Evolutionary conservation across 345 rosid species (phyloP).

Genomic region (Sisymbrium altissimum): DNA sequence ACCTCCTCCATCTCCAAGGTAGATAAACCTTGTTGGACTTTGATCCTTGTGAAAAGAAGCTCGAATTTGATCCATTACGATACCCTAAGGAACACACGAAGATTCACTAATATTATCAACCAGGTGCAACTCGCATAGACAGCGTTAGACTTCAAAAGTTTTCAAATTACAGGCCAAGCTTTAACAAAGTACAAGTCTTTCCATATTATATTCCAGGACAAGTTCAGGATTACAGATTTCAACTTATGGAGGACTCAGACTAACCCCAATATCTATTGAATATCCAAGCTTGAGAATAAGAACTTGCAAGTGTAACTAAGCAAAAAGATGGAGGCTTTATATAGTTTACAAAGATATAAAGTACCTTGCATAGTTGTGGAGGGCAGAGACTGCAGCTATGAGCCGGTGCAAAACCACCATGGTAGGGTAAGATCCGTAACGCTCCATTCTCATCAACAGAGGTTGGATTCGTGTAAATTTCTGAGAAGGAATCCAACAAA

Average conservation of each 20-base stretch:
- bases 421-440: slow-evolving; percentile 62
- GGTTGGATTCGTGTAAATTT: slow-evolving; percentile 56
- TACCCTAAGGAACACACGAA: slow-evolving; percentile 41
- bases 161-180: neutral
- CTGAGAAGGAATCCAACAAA: slow-evolving; percentile 61
- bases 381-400: slow-evolving; percentile 67
- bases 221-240: neutral
- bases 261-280: neutral
- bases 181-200: neutral
- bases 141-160: neutral
- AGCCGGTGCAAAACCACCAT: slow-evolving; percentile 30
- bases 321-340: neutral
- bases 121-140: neutral
- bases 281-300: neutral
- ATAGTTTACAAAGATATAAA: neutral
- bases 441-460: slow-evolving; percentile 50
- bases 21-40: slow-evolving; percentile 41
- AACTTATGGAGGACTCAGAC: neutral
- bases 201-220: neutral
- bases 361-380: slow-evolving; percentile 75
- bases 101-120: neutral
- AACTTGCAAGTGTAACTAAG: neutral
- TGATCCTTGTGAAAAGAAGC: slow-evolving; percentile 28
- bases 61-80: slow-evolving; percentile 49
- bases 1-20: slow-evolving; percentile 85